A percentile compares a stretch with the other conserved stretches of the same genome.
phyloP scores from a whole-genome alignment of 176 grass and related monocot species.

The Elaeis guineensis region DNA sequence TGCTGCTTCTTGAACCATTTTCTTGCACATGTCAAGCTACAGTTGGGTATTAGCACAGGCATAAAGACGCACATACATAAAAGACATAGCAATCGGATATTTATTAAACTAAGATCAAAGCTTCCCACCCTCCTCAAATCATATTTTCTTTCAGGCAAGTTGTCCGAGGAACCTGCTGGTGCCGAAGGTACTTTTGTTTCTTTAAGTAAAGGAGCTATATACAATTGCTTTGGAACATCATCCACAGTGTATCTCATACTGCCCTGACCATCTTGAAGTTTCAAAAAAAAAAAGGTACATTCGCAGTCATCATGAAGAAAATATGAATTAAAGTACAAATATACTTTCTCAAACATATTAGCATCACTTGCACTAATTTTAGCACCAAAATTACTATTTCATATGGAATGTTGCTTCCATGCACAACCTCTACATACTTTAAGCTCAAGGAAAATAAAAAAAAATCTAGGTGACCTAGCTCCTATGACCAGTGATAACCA shows the following conservation, averaged over 20 bases:
- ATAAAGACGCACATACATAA: not conserved
- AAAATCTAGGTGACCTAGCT: too few species aligned
- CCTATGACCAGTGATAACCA: too few species aligned
- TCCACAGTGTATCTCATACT: constrained; percentile 62
- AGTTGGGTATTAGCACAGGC: not conserved
- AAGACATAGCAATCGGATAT: too few species aligned
- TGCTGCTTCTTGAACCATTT: constrained; percentile 51
- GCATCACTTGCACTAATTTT: too few species aligned
- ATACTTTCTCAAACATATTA: too few species aligned
- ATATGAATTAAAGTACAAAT: too few species aligned
- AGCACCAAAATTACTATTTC: too few species aligned
- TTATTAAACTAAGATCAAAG: not conserved
- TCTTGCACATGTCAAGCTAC: constrained; percentile 73
- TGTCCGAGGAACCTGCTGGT: constrained; percentile 20
- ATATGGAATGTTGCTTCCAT: too few species aligned
- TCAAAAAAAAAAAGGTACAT: not conserved
- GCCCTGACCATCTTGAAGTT: constrained; percentile 48
- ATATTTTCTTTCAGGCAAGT: constrained; percentile 35
- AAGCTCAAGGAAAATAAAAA: too few species aligned
- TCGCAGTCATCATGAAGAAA: too few species aligned
- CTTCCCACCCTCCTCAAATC: constrained; percentile 36
- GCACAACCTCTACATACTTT: too few species aligned
- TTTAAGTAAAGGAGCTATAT: constrained; percentile 38
- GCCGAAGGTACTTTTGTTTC: constrained; percentile 24
- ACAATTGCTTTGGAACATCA: constrained; percentile 49